Evolutionary conservation across 768 basidiomycete species (phyloP).

Genomic region (Pleurotus giganteus): DNA sequence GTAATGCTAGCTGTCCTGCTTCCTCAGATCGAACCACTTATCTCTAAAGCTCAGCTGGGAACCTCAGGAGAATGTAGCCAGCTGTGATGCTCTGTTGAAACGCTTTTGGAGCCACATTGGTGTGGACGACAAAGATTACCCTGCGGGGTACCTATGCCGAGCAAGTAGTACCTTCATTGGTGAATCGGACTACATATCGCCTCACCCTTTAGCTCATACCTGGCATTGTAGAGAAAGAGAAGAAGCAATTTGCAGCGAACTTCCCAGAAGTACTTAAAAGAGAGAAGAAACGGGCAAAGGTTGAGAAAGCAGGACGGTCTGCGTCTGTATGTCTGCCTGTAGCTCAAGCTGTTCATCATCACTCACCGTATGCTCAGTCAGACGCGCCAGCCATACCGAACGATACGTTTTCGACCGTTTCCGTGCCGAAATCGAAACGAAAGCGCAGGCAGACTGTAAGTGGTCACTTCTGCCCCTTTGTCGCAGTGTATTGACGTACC

Average conservation of each 20-base stretch:
- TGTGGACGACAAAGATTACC: slow-evolving; percentile 53
- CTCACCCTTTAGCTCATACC: no score
- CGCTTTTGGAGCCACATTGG: slow-evolving; percentile 68
- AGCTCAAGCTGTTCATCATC: neutral
- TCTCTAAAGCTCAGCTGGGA: slow-evolving; percentile 58
- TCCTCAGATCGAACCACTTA: neutral
- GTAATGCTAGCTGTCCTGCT: slow-evolving; percentile 27
- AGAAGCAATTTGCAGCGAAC: slow-evolving; percentile 32
- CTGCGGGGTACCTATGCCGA: slow-evolving; percentile 38
- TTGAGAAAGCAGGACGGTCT: slow-evolving; percentile 18
- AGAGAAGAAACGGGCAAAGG: slow-evolving; percentile 17
- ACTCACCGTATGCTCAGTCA: neutral
- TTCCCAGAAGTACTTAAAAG: slow-evolving; percentile 17
- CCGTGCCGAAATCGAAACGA: neutral
- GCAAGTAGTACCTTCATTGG: slow-evolving; percentile 59
- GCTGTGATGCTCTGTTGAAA: slow-evolving; percentile 55
- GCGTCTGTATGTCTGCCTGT: neutral
- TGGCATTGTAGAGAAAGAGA: slow-evolving; percentile 37
- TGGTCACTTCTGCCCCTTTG: neutral
- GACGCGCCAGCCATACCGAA: neutral
- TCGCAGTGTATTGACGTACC: neutral
- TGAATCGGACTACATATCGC: slow-evolving; percentile 23
- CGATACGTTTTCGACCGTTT: neutral
- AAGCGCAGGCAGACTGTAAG: neutral
- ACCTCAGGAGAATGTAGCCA: slow-evolving; percentile 53